A percentile compares a stretch with the other conserved stretches of the same genome.
These are phyloP conservation scores for Flaveria ramosissima DNA, from an alignment of 129 eudicot species.

Conservation along the genomic window DNA sequence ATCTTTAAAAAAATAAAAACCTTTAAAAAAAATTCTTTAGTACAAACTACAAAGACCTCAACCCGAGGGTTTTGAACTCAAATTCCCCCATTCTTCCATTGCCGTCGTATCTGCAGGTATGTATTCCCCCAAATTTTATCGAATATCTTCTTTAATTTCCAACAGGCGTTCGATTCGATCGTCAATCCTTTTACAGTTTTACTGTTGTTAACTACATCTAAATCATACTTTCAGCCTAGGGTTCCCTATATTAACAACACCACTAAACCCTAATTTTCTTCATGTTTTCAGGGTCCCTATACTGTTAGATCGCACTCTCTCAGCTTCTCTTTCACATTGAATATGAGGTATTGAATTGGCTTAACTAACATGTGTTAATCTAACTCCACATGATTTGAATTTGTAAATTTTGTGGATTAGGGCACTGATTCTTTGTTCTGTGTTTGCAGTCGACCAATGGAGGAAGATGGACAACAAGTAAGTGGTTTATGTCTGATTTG, in stretches of 20 bases:
- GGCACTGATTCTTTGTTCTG: not conserved
- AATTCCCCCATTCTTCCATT: not conserved
- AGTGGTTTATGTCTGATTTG: slow-evolving; percentile 24
- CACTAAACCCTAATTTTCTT: not conserved
- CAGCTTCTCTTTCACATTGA: not conserved
- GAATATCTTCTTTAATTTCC: not conserved
- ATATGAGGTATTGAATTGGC: not conserved
- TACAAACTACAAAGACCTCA: not conserved
- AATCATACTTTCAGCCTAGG: not conserved
- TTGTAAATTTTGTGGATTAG: no score
- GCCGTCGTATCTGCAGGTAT: not conserved
- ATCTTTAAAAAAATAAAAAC: no score
- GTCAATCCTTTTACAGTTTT: not conserved
- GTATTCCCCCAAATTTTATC: not conserved
- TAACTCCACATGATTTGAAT: not conserved
- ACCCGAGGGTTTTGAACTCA: not conserved
- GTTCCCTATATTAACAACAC: not conserved
- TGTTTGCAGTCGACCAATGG: slow-evolving; percentile 83
- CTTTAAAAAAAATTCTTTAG: no score
- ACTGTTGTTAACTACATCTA: not conserved
- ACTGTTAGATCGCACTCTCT: not conserved
- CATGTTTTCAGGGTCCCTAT: not conserved
- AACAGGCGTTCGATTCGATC: not conserved
- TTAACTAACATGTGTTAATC: not conserved
- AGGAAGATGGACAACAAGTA: slow-evolving; percentile 82